Conservation (phyloP, 257 asterid genomes). For the Anisodus tanguticus region DNA sequence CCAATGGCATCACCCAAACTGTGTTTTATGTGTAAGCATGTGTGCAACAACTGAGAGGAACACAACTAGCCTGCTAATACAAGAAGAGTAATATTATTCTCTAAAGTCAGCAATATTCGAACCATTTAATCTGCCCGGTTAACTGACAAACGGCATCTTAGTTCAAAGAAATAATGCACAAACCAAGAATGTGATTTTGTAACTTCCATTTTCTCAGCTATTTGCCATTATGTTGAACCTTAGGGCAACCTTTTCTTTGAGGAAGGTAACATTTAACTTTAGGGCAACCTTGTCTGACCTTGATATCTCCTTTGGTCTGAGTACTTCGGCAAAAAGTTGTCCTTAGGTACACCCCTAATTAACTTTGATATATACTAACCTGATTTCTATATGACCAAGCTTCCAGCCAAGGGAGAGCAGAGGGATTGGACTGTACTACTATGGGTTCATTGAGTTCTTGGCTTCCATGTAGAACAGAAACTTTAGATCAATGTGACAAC, state of each 20-base stretch:
- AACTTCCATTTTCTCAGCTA: background rate
- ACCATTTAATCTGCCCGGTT: constrained; percentile 1
- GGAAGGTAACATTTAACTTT: no score
- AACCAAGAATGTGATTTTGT: background rate
- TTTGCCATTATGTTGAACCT: background rate
- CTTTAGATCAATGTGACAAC: constrained; percentile 7
- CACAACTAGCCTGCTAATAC: background rate
- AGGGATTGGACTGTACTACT: background rate
- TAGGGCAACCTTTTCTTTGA: background rate
- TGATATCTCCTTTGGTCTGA: constrained; percentile 15
- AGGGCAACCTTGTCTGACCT: background rate
- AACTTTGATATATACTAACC: background rate
- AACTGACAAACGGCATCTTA: background rate
- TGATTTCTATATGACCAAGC: background rate
- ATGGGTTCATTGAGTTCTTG: background rate
- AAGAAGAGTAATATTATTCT: constrained; percentile 13
- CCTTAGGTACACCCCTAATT: background rate
- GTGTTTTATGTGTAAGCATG: background rate
- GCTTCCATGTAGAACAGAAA: background rate
- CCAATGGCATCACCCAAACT: background rate
- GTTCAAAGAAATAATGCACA: background rate
- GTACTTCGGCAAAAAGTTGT: background rate
- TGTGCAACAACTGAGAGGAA: background rate
- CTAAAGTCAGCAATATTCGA: background rate
- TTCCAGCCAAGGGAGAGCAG: background rate